These are phyloP conservation scores for Starmerella ratchasimensis DNA, from an alignment of 805 yeast genomes.

Conservation along the genomic window DNA sequence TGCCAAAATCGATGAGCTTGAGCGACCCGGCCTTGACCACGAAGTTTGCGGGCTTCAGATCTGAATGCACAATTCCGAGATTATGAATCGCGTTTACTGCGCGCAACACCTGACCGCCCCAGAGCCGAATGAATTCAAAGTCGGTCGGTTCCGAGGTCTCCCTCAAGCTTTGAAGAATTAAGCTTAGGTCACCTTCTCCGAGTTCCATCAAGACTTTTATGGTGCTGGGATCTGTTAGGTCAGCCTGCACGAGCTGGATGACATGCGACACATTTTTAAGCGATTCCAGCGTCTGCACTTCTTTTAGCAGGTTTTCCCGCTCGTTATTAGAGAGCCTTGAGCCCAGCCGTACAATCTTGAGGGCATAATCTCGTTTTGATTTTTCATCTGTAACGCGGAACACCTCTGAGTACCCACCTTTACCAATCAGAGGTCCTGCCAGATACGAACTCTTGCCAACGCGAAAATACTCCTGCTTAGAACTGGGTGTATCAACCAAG, in stretches of 20 bases:
- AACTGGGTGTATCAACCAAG: too few species aligned
- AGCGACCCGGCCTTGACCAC: slow-evolving; percentile 68
- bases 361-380: slow-evolving; percentile 7
- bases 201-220: slow-evolving; percentile 80
- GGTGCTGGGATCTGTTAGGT: slow-evolving; percentile 38
- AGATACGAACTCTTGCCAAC: slow-evolving; percentile 1
- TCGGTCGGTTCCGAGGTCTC: slow-evolving; percentile 37
- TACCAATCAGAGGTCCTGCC: slow-evolving; percentile 9
- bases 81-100: slow-evolving; percentile 83
- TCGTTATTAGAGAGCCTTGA: not conserved
- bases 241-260: slow-evolving; percentile 61
- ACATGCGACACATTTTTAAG: slow-evolving; percentile 55
- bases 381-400: slow-evolving; percentile 4
- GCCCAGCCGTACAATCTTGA: slow-evolving; percentile 9
- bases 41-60: slow-evolving; percentile 89
- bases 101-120: slow-evolving; percentile 70
- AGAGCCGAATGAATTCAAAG: slow-evolving; percentile 68
- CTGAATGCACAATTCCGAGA: slow-evolving; percentile 80
- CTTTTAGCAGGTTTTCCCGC: slow-evolving; percentile 39
- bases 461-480: not conserved
- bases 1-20: slow-evolving; percentile 87
- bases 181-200: slow-evolving; percentile 83
- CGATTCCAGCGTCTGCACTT: slow-evolving; percentile 57
- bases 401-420: slow-evolving; percentile 16
- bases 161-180: slow-evolving; percentile 49